Evolutionary conservation across 1,284 basidiomycete species (phyloP).

Genomic region (Heimioporus retisporus): DNA sequence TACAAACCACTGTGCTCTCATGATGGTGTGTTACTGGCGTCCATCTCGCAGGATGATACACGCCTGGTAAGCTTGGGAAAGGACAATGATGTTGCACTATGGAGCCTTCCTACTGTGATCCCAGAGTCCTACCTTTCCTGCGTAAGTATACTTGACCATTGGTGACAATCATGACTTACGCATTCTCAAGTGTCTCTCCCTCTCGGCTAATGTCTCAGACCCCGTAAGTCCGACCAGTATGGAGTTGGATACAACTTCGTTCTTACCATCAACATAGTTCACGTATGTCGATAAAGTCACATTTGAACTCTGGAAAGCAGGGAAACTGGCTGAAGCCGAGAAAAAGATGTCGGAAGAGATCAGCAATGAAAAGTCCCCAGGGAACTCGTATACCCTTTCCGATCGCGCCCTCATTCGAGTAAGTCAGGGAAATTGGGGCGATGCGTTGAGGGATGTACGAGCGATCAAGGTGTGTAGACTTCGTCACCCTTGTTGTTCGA

Average conservation of each 20-base stretch:
- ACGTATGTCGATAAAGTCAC: no score
- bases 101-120: background rate
- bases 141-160: no score
- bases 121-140: no score
- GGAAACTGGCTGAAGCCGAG: slow-evolving; percentile 13
- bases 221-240: no score
- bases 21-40: background rate
- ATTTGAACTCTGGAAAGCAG: background rate
- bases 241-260: no score
- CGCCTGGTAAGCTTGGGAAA: background rate
- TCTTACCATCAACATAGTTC: no score
- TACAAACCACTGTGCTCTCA: slow-evolving; percentile 5
- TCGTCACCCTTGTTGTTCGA: background rate
- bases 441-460: slow-evolving; percentile 9
- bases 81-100: background rate
- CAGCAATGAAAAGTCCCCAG: background rate
- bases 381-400: slow-evolving; percentile 7
- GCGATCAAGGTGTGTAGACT: background rate
- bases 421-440: slow-evolving; percentile 1
- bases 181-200: no score
- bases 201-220: no score
- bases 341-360: slow-evolving; percentile 18
- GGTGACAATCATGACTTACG: no score
- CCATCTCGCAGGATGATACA: background rate
- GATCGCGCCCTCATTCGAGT: slow-evolving; percentile 23